Evolutionary conservation across 164 flowering plant genomes (phyloP).

Genomic region (Chimonanthus salicifolius): DNA sequence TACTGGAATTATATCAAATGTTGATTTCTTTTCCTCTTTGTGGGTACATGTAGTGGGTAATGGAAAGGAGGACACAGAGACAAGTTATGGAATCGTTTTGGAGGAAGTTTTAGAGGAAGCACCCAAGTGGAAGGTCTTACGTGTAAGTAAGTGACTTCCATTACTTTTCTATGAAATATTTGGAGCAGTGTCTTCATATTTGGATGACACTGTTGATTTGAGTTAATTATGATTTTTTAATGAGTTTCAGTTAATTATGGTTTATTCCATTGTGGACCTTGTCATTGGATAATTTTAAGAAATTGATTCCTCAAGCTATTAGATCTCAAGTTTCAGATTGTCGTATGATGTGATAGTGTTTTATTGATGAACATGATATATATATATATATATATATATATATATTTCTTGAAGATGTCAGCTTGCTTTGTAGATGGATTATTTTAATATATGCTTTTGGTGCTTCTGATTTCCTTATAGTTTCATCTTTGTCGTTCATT

Average conservation of each 20-base stretch:
- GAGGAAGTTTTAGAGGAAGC: constrained; percentile 86
- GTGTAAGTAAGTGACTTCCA: constrained; percentile 90
- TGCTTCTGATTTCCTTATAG: neutral
- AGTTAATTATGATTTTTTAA: neutral
- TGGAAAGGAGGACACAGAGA: constrained; percentile 12
- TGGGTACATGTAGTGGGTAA: constrained; percentile 17
- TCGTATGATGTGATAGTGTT: too few relatives aligned
- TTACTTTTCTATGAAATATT: constrained; percentile 3
- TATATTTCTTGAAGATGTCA: neutral
- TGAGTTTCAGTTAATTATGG: too few relatives aligned
- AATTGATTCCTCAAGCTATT: neutral
- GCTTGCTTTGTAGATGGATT: neutral
- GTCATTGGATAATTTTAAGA: neutral
- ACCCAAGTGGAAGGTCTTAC: constrained; percentile 98
- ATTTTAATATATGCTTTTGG: neutral
- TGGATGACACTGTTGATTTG: neutral
- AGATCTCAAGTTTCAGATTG: neutral
- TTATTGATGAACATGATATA: neutral
- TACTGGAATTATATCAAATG: constrained; percentile 1
- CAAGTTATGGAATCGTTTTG: constrained; percentile 35
- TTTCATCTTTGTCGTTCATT: neutral
- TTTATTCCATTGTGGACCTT: neutral
- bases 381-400: neutral
- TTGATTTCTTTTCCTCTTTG: neutral
- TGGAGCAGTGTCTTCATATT: neutral